Evolutionary conservation across 2,329 filamentous ascomycete species (phyloP).

Genomic region (Nakataea oryzae): DNA sequence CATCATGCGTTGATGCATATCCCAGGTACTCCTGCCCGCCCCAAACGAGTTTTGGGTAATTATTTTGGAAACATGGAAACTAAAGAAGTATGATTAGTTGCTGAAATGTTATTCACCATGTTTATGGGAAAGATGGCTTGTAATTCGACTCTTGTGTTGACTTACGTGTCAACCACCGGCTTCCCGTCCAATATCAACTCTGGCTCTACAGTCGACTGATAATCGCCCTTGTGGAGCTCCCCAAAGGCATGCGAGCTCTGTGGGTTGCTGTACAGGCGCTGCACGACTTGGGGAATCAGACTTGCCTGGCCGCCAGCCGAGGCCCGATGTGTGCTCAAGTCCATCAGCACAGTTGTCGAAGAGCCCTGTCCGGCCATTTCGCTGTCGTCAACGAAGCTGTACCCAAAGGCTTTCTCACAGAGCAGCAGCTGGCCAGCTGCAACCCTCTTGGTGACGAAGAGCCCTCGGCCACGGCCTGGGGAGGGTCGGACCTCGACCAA

Average conservation of each 20-base stretch:
- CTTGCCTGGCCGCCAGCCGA: slow-evolving; percentile 26
- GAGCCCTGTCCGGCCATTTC: slow-evolving; percentile 8
- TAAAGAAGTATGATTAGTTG: too few relatives aligned
- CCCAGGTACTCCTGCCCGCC: slow-evolving; percentile 13
- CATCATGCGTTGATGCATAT: background rate
- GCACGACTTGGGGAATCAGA: slow-evolving; percentile 27
- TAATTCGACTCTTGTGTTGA: slow-evolving; percentile 5
- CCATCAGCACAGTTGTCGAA: slow-evolving; percentile 22
- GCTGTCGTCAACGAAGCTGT: slow-evolving; percentile 20
- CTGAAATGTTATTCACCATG: too few relatives aligned
- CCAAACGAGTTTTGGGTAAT: slow-evolving; percentile 33
- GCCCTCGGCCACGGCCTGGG: slow-evolving; percentile 30
- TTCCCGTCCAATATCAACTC: slow-evolving; percentile 20
- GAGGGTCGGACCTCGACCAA: slow-evolving; percentile 29
- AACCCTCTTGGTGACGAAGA: slow-evolving; percentile 38
- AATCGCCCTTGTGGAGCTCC: slow-evolving; percentile 28
- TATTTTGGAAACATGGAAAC: slow-evolving; percentile 34
- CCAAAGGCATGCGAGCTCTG: slow-evolving; percentile 19
- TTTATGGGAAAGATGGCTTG: too few relatives aligned
- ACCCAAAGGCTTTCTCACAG: slow-evolving; percentile 44
- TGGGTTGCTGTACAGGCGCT: slow-evolving; percentile 34
- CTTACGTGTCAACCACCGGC: slow-evolving; percentile 34
- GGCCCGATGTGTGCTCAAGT: slow-evolving; percentile 19
- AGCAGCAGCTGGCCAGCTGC: slow-evolving; percentile 39
- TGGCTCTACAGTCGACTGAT: slow-evolving; percentile 15